Evolutionary conservation across 2,329 filamentous ascomycete species (phyloP), one percentile per base, ranked within the genome.

Genomic region (Clonostachys rhizophaga): DNA sequence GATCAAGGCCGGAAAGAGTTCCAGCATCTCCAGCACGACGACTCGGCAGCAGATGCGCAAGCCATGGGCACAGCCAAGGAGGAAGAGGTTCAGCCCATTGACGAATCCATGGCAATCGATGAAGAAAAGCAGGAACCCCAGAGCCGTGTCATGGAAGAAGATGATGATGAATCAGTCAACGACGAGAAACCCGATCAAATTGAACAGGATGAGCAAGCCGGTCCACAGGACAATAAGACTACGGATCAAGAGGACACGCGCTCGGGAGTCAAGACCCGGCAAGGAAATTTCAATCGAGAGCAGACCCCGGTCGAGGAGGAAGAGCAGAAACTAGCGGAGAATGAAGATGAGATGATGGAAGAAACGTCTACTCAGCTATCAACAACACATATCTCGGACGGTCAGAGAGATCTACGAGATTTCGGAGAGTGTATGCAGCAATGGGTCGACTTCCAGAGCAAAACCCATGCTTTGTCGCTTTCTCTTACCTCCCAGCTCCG

Each of bases 401-500:
- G 34, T 8, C 14, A 70, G 34, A 56, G 63, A 11, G 63, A 65
- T 4, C 59, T 83, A 48, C 62, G 76, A 57, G 66, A 77, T 57
- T 74, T 77, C 56, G 63, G 63, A 41, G 72, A 78, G 50, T 74
- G 91, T 24, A 81, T 90, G 50, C 75, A 82, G 45, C 82, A 92
- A 57, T 99, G 95, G 94, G 79, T 83, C 10, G 78, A 84, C 49
- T 94, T 95, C 68, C 91, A 97, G 67, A 78, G 79, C 50, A 81
- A 84, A 47, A 97, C 94, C 0, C 90, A 94, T 54, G 79, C 87
- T 43, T 85, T 96, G 48, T 95, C 94, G 0, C 81, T 96, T 48
- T 86, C 90, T 2, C 76, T 99, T 13, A 96, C 92, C 2, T 94
- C 96, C 54, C 94, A 97, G 61, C 84, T 99, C 16, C 90, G 94